phyloP scores from a whole-genome alignment of 2,329 filamentous ascomycete genomes.

The Hymenoscyphus occultus region DNA sequence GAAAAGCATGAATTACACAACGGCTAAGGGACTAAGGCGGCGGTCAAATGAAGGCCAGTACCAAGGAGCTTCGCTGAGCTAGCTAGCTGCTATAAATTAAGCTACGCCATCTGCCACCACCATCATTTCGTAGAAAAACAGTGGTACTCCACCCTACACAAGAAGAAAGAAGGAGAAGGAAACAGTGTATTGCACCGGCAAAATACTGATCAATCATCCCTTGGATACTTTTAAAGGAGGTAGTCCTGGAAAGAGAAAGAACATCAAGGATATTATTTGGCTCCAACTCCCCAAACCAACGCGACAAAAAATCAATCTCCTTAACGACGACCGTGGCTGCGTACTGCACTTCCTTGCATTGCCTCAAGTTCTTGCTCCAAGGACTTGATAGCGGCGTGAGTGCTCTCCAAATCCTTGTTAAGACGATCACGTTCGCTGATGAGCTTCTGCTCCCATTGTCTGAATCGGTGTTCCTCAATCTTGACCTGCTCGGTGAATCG shows the following conservation, averaged over 20 bases:
- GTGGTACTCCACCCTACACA: conserved; percentile 15
- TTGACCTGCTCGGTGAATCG: conserved; percentile 99
- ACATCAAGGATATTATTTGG: conserved; percentile 11
- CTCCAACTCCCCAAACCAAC: not conserved
- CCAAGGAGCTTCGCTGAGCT: conserved; percentile 10
- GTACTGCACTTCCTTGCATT: conserved; percentile 86
- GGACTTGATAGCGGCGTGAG: conserved; percentile 89
- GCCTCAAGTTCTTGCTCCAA: conserved; percentile 88
- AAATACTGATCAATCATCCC: not conserved
- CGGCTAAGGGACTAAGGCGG: conserved; percentile 35
- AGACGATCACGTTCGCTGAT: conserved; percentile 97
- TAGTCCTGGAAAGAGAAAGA: conserved; percentile 6
- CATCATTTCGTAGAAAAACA: not conserved
- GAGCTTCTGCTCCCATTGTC: conserved; percentile 99
- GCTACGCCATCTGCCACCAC: conserved; percentile 25
- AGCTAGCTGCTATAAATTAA: conserved; percentile 25
- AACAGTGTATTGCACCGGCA: conserved; percentile 28
- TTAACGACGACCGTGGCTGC: conserved; percentile 90
- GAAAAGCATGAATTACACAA: conserved; percentile 37
- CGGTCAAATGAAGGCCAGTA: conserved; percentile 15
- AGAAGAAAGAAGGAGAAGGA: conserved; percentile 29
- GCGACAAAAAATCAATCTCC: conserved; percentile 4
- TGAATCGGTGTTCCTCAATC: conserved; percentile 98
- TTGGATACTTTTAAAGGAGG: conserved; percentile 11
- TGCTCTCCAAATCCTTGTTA: conserved; percentile 99